phyloP scores from a whole-genome alignment of 2,329 filamentous ascomycete genomes.

The Celoporthe dispersa region DNA sequence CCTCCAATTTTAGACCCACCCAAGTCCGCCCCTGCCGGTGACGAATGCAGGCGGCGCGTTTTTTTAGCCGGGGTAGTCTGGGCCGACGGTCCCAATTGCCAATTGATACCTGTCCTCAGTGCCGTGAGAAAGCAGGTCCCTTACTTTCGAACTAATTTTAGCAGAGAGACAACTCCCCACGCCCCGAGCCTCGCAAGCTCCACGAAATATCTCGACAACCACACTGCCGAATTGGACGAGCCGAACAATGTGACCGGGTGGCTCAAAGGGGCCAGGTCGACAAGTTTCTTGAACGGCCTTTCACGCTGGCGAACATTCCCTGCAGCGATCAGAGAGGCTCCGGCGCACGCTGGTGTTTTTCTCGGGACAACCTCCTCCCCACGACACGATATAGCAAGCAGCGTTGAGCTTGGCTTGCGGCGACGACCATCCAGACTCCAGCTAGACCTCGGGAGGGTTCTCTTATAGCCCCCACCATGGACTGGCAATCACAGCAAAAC shows the following conservation, averaged over 20 bases:
- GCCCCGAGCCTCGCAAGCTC: constrained; percentile 3
- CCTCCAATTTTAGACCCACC: constrained; percentile 7
- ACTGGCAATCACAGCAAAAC: constrained; percentile 24
- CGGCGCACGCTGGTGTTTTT: neutral
- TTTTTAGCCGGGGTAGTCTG: neutral
- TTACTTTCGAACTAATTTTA: constrained; percentile 2
- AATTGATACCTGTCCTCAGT: constrained; percentile 14
- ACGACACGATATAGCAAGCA: neutral
- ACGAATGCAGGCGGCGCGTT: constrained; percentile 5
- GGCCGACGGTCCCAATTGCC: neutral
- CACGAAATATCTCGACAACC: neutral
- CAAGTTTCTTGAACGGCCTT: neutral
- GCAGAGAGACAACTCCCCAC: neutral
- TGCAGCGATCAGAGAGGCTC: neutral
- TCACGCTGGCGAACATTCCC: constrained; percentile 5
- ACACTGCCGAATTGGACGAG: neutral
- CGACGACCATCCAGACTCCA: neutral
- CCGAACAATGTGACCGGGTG: neutral
- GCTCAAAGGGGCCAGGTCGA: neutral
- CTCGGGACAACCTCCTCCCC: neutral
- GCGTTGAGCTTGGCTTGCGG: neutral
- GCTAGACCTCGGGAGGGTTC: neutral
- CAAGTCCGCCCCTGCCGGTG: constrained; percentile 2
- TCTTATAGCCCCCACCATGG: constrained; percentile 20
- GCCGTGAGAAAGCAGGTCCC: neutral